Evolutionary conservation across 2,329 filamentous ascomycete genomes (phyloP).

Genomic region (Verticillium klebahnii): DNA sequence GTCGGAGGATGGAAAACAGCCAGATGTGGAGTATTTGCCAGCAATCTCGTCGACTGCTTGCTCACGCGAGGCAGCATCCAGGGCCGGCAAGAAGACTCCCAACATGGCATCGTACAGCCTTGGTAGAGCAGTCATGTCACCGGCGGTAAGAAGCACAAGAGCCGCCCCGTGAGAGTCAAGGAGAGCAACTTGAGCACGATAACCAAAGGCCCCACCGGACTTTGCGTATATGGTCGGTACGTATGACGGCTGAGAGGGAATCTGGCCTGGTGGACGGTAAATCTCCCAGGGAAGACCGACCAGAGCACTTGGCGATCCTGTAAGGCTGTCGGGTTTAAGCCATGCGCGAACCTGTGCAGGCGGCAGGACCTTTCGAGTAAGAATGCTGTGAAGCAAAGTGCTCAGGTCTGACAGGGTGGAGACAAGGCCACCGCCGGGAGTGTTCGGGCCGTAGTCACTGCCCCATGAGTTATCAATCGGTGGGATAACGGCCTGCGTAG

Average conservation of each 20-base stretch:
- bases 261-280: slow-evolving; percentile 19
- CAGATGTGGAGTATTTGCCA: slow-evolving; percentile 9
- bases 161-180: slow-evolving; percentile 30
- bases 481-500: slow-evolving; percentile 25
- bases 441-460: slow-evolving; percentile 24
- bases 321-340: slow-evolving; percentile 28
- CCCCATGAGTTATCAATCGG: slow-evolving; percentile 27
- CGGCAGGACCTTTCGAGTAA: slow-evolving; percentile 20
- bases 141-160: slow-evolving; percentile 24
- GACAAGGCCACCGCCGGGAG: slow-evolving; percentile 27
- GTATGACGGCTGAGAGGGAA: slow-evolving; percentile 20
- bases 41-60: slow-evolving; percentile 19
- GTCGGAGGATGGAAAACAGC: too few species aligned
- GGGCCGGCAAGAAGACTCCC: slow-evolving; percentile 18
- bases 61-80: slow-evolving; percentile 20
- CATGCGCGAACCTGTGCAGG: slow-evolving; percentile 21
- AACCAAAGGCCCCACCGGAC: slow-evolving; percentile 26
- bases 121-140: slow-evolving; percentile 20
- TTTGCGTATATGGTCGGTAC: slow-evolving; percentile 27
- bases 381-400: slow-evolving; percentile 20
- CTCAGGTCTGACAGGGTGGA: slow-evolving; percentile 27
- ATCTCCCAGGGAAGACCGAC: slow-evolving; percentile 35
- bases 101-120: slow-evolving; percentile 22
- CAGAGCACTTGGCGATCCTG: slow-evolving; percentile 21
- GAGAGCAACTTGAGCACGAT: slow-evolving; percentile 27